Percentiles rank a stretch among this genome's conserved stretches.
phyloP scores from a whole-genome alignment of 345 rosid species.

The Dipteronia dyeriana region DNA sequence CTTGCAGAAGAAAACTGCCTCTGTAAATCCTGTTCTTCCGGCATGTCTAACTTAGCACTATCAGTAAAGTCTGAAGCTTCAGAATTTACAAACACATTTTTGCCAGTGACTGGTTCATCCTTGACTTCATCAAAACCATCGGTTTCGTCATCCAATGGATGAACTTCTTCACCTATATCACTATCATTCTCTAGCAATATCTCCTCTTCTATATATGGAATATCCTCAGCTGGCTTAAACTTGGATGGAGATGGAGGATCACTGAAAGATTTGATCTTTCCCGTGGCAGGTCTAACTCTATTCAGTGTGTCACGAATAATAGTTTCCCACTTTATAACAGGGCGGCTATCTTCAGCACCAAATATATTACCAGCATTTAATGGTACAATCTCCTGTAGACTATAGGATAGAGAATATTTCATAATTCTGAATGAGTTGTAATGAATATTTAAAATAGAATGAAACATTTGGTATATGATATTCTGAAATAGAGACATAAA shows the following conservation, averaged over 20 bases:
- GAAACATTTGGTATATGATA: background rate
- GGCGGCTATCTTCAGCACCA: slow-evolving; percentile 89
- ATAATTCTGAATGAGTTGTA: slow-evolving; percentile 17
- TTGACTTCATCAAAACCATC: slow-evolving; percentile 24
- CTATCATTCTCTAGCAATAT: slow-evolving; percentile 69
- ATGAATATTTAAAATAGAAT: background rate
- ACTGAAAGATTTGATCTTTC: slow-evolving; percentile 70
- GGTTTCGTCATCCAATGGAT: slow-evolving; percentile 69
- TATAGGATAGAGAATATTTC: slow-evolving; percentile 28
- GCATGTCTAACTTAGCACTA: slow-evolving; percentile 31
- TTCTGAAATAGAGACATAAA: background rate
- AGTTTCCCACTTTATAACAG: slow-evolving; percentile 84
- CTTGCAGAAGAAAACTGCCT: slow-evolving; percentile 60
- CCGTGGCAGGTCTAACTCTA: slow-evolving; percentile 48
- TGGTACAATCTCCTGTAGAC: slow-evolving; percentile 95
- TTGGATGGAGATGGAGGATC: slow-evolving; percentile 96
- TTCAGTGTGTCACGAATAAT: slow-evolving; percentile 72
- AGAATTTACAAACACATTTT: slow-evolving; percentile 1
- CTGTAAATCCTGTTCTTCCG: slow-evolving; percentile 44
- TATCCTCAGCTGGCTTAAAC: slow-evolving; percentile 64
- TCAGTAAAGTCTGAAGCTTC: slow-evolving; percentile 14
- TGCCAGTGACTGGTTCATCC: slow-evolving; percentile 16
- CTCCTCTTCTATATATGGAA: slow-evolving; percentile 70
- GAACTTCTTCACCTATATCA: slow-evolving; percentile 75
- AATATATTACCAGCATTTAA: slow-evolving; percentile 92